Evolutionary conservation across 78 protist genomes (phyloP).

Genomic region (Guillardia theta): DNA sequence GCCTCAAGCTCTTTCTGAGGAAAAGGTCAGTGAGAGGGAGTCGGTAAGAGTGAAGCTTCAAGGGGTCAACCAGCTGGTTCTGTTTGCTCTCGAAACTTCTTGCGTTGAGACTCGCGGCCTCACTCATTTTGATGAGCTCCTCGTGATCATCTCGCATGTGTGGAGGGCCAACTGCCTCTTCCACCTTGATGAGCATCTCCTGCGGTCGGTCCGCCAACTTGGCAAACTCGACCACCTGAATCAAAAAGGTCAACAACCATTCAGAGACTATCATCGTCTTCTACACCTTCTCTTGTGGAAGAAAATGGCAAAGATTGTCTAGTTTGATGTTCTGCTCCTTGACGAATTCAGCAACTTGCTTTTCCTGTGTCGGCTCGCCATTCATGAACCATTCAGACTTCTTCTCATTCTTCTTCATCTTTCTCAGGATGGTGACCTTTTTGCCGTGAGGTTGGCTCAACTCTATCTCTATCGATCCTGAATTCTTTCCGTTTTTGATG

Average conservation of each 20-base stretch:
- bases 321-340: not conserved
- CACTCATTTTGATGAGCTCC: not conserved
- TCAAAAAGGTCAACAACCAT: not conserved
- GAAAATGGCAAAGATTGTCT: constrained; percentile 8
- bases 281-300: not conserved
- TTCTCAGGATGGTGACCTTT: not conserved
- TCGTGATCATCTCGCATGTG: not conserved
- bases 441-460: not conserved
- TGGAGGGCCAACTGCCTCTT: not conserved
- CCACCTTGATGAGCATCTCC: not conserved
- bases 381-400: not conserved
- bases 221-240: not conserved
- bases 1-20: not conserved
- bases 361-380: not conserved
- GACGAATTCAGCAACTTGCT: not conserved
- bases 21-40: not conserved
- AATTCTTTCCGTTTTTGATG: not conserved
- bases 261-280: not conserved
- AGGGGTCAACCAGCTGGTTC: not conserved
- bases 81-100: not conserved
- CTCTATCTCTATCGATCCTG: not conserved
- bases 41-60: too few species aligned
- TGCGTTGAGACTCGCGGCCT: not conserved
- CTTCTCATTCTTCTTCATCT: not conserved
- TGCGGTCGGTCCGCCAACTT: not conserved